Evolutionary conservation across 768 basidiomycete genomes (phyloP), one percentile per base, ranked within the genome.

Genomic region (Leccinum broughii): DNA sequence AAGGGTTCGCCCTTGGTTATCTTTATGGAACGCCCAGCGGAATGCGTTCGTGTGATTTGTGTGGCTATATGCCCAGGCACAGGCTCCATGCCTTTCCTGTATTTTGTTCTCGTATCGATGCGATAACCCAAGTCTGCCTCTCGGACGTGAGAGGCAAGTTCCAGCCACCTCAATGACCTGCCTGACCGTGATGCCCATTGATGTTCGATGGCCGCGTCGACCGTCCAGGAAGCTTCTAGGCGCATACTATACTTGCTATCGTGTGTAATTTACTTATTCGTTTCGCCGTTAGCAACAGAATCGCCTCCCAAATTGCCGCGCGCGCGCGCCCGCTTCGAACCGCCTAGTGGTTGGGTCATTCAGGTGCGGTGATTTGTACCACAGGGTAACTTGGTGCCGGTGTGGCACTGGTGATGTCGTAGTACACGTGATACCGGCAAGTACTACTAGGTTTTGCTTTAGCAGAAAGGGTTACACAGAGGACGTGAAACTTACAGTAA

Each of bases 381-480:
- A 35, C 34, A 44, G 55, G 57, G 48, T 28, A 32, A 37, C 51
- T 51, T 49, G 44, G 54, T 32, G 22, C 41, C 41, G 41, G 14
- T 46, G 48, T 24, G 58, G 28, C 35, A 32, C 51, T 14, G 34
- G 34, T 35, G 34, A 55, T 64, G 59, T 49, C 52, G 22, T 62
- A 57, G 51, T 10, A 10, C 68, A 66, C 59, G 68, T 66, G 68
- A 70, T 66, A n/a, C 58, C 68, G 70, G 68, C 67, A 71, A 70
- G 64, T 13, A 35, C 13, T 35, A 35, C 34, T 62, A 69, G 56
- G 68, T 65, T 68, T 22, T 22, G 58, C 65, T 58, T 54, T 51
- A 53, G 51, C 24, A 54, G 54, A 64, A 69, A 67, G 62, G 65
- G 62, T 59, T 55, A 35, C 30, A 34, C 24, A 51, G 50, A 26